phyloP scores from a whole-genome alignment of 305 asterid species.

The Fraxinus floribunda region DNA sequence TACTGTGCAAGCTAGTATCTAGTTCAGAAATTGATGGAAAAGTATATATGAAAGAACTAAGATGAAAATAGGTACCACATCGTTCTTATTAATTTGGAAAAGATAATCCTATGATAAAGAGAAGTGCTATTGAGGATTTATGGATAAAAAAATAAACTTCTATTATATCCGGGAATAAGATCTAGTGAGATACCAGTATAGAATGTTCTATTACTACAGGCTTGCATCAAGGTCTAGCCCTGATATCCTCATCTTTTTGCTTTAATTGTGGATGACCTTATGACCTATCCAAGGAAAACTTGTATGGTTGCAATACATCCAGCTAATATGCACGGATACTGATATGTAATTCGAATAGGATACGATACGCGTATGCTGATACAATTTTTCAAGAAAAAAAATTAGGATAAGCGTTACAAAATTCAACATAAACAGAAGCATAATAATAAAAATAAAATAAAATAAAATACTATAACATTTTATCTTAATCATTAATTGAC shows the following conservation, averaged over 20 bases:
- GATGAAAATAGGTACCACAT: background rate
- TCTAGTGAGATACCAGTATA: background rate
- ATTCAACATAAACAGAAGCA: background rate
- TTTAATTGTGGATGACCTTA: background rate
- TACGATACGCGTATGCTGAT: background rate
- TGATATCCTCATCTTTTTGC: background rate
- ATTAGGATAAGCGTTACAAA: no score
- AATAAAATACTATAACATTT: background rate
- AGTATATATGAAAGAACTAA: background rate
- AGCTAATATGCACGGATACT: background rate
- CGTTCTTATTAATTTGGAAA: background rate
- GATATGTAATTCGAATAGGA: background rate
- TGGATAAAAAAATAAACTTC: background rate
- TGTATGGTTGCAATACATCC: background rate
- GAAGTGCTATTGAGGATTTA: background rate
- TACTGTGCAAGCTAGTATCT: background rate
- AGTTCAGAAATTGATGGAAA: background rate
- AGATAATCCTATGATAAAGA: background rate
- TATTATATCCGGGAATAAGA: background rate
- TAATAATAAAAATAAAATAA: no score
- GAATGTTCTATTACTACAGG: background rate
- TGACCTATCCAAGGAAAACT: background rate
- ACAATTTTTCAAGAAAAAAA: no score
- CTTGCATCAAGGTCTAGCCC: background rate
- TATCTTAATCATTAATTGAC: background rate